Evolutionary conservation across 345 rosid genomes (phyloP), one percentile per base, ranked within the genome.

Genomic region (Corchorus capsularis): DNA sequence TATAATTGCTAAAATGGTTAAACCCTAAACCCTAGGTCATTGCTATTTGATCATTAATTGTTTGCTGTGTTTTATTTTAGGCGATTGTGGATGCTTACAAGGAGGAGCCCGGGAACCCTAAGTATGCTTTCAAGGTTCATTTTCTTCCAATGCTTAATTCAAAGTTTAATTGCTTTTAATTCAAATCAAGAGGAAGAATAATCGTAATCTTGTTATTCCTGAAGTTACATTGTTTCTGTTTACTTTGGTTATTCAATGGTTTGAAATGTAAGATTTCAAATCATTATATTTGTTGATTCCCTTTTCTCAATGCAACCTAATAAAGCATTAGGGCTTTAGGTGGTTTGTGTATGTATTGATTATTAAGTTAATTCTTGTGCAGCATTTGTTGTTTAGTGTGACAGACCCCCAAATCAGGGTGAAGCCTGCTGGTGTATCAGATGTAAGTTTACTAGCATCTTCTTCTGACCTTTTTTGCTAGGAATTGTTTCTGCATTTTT

Each of bases 21-120:
- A 76, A 45, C 22, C 53, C 68, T 45, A 60, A 74, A 74, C 59
- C 78, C 64, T 75, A 73, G 17, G 14, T 70, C 16, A 62, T 47
- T 63, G 4, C 75, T 35, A 12, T 46, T 32, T n/a, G 12, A 10
- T 67, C 74, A 78, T 27, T 19, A 47, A 34, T 67, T 73, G 63
- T 12, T 6, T 77, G 45, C 61, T 80, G 27, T 37, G 41, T 53
- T 50, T 59, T 19, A n/a, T 27, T 27, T 35, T 73, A 96, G 99
- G 91, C 95, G n/a, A 96, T 96, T 66, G 82, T 96, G 75, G 97
- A 92, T 71, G 97, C 98, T 69, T 96, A 92, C 82, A 96, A 96
- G 82, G 98, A 96, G 68, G 99, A 92, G 46, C 94, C 89, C 43
- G 87, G 91, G 60, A 94, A 92, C 85, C 87, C 90, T 74, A 96